Evolutionary conservation across 495 filamentous ascomycete genomes (phyloP).

Genomic region (Glonium stellatum): DNA sequence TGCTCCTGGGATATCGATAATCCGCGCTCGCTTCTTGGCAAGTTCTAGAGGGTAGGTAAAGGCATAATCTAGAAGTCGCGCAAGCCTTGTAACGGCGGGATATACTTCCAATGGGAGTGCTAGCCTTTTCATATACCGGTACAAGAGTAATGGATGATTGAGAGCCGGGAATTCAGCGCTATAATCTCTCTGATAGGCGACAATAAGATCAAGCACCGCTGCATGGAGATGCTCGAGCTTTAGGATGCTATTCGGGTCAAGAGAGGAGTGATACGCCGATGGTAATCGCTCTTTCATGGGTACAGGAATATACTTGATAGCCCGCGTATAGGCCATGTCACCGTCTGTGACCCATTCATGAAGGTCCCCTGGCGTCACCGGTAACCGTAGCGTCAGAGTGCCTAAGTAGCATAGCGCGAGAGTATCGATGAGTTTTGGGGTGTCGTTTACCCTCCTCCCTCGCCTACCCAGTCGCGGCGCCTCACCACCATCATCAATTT

Average conservation of each 20-base stretch:
- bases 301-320: slow-evolving; percentile 22
- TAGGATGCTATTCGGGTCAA: slow-evolving; percentile 37
- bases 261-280: slow-evolving; percentile 19
- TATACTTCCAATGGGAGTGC: slow-evolving; percentile 74
- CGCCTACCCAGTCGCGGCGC: neutral
- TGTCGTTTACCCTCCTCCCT: slow-evolving; percentile 33
- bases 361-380: slow-evolving; percentile 57
- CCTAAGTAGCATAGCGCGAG: slow-evolving; percentile 63
- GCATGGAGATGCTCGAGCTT: slow-evolving; percentile 56
- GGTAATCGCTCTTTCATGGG: slow-evolving; percentile 34
- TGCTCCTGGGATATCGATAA: slow-evolving; percentile 56
- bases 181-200: slow-evolving; percentile 60
- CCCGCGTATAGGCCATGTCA: slow-evolving; percentile 31
- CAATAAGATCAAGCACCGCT: slow-evolving; percentile 50
- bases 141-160: slow-evolving; percentile 59
- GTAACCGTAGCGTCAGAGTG: slow-evolving; percentile 54
- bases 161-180: slow-evolving; percentile 64
- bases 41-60: slow-evolving; percentile 48
- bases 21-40: slow-evolving; percentile 21
- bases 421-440: slow-evolving; percentile 56
- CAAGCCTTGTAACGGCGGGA: slow-evolving; percentile 51
- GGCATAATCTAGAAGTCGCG: slow-evolving; percentile 46
- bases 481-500: slow-evolving; percentile 13
- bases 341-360: slow-evolving; percentile 36
- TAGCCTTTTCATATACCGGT: slow-evolving; percentile 63